These are phyloP conservation scores for Paramarasmius palmivorus DNA, from an alignment of 1,284 basidiomycete species.

Conservation along the genomic window DNA sequence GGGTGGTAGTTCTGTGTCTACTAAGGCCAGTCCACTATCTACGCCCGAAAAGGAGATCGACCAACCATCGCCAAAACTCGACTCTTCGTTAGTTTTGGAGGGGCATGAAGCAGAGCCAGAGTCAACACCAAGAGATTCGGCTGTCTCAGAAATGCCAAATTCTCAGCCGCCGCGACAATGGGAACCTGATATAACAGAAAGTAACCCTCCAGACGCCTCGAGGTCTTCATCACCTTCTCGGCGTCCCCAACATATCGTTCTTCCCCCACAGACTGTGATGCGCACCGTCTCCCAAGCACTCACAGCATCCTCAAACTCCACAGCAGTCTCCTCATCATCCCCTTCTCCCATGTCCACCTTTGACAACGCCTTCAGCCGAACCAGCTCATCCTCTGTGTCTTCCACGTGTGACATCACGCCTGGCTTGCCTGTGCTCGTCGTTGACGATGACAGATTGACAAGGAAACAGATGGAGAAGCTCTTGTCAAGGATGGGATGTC, in stretches of 20 bases:
- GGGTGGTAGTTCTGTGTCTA: conserved; percentile 5
- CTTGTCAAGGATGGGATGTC: conserved; percentile 67
- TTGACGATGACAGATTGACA: conserved; percentile 66
- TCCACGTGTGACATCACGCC: conserved; percentile 12
- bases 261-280: background rate
- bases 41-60: conserved; percentile 4
- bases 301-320: background rate
- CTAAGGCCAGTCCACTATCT: conserved; percentile 4
- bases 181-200: too few relatives aligned
- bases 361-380: conserved; percentile 1
- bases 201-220: too few relatives aligned
- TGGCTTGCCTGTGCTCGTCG: conserved; percentile 47
- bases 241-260: background rate
- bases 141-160: too few relatives aligned
- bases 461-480: conserved; percentile 71
- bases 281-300: background rate
- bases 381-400: background rate
- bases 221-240: too few relatives aligned
- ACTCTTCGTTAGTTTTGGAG: background rate
- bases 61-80: background rate
- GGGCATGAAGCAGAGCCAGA: too few relatives aligned
- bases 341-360: background rate
- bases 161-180: too few relatives aligned
- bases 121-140: too few relatives aligned
- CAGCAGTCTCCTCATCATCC: background rate